Conservation (phyloP, 2,329 filamentous ascomycete species). For the Cercospora zeae-maydis region DNA sequence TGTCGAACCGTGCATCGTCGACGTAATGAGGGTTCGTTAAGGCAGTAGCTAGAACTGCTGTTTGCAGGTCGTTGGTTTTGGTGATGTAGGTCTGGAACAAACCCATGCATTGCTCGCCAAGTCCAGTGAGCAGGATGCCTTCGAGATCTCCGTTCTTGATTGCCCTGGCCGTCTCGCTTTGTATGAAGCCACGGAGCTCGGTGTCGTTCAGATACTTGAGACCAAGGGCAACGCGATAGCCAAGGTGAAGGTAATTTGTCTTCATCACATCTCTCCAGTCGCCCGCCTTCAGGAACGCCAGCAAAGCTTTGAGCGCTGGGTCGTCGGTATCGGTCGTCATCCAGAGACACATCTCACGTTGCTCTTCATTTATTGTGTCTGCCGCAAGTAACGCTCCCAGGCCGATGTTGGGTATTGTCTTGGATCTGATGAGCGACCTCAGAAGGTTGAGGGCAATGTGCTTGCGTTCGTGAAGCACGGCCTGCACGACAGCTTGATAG, state of each 20-base stretch:
- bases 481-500: conserved; percentile 70
- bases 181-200: conserved; percentile 44
- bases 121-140: conserved; percentile 72
- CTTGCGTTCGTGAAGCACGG: conserved; percentile 68
- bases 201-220: conserved; percentile 64
- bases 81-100: conserved; percentile 72
- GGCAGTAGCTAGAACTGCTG: conserved; percentile 69
- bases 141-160: conserved; percentile 68
- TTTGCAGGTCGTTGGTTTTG: conserved; percentile 74
- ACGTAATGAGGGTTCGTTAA: conserved; percentile 73
- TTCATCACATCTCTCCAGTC: conserved; percentile 72
- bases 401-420: conserved; percentile 58
- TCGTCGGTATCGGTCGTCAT: conserved; percentile 66
- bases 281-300: conserved; percentile 70
- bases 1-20: conserved; percentile 68
- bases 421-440: conserved; percentile 63
- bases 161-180: conserved; percentile 55
- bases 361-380: conserved; percentile 53
- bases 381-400: conserved; percentile 49
- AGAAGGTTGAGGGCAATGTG: conserved; percentile 67
- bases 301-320: conserved; percentile 75
- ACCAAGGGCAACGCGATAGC: conserved; percentile 71
- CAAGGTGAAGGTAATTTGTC: conserved; percentile 68
- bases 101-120: conserved; percentile 68
- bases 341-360: conserved; percentile 59